Conservation (phyloP, 2,329 filamentous ascomycete species). For the Geoglossum cookeanum region DNA sequence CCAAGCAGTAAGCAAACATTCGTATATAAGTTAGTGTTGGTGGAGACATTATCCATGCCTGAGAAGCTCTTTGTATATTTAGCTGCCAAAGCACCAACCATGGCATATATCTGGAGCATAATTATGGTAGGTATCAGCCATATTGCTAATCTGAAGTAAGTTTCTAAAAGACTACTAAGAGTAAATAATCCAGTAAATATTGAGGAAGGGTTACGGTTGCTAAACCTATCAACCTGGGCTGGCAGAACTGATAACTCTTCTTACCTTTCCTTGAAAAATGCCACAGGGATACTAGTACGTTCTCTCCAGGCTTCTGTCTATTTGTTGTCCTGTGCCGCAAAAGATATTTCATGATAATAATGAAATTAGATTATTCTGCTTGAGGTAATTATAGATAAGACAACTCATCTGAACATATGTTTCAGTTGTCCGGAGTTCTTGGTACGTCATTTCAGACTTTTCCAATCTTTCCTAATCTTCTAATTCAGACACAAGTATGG, state of each 20-base stretch:
- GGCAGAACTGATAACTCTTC: slow-evolving; percentile 3
- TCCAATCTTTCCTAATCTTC: slow-evolving; percentile 1
- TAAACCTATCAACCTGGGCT: neutral
- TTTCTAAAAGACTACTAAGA: neutral
- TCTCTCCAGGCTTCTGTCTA: slow-evolving; percentile 8
- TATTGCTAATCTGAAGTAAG: neutral
- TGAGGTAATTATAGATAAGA: neutral
- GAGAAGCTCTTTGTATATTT: neutral
- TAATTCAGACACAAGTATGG: neutral
- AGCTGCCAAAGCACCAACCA: neutral
- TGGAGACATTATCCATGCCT: neutral
- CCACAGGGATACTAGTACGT: slow-evolving; percentile 8
- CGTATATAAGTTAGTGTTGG: neutral
- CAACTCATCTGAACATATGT: neutral
- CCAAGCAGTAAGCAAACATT: neutral
- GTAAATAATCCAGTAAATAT: neutral
- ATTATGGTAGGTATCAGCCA: neutral
- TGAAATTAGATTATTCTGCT: slow-evolving; percentile 3
- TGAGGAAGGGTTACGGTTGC: neutral
- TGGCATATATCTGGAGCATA: neutral
- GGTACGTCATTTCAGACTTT: slow-evolving; percentile 4
- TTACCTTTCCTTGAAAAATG: slow-evolving; percentile 9
- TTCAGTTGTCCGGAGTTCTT: slow-evolving; percentile 1
- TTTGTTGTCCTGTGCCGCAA: slow-evolving; percentile 10
- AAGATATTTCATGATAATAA: slow-evolving; percentile 7